Evolutionary conservation across 768 basidiomycete species (phyloP).

Genomic region (Sporobolomyces phaffii): DNA sequence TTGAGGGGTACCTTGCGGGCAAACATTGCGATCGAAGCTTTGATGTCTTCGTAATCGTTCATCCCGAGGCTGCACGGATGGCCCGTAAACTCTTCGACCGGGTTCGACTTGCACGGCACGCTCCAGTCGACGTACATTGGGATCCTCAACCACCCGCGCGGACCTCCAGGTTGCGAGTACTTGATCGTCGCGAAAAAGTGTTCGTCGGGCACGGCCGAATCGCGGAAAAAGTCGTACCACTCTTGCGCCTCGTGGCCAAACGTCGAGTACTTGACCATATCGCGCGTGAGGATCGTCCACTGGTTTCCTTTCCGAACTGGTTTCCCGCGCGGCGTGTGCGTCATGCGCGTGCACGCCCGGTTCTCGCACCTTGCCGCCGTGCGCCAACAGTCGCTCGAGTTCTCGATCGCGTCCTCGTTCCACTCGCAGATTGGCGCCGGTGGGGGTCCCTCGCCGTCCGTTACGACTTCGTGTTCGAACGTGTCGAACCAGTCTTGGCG

Average conservation of each 20-base stretch:
- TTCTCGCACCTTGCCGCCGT: not conserved
- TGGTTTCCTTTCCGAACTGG: slow-evolving; percentile 3
- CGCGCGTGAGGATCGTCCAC: slow-evolving; percentile 3
- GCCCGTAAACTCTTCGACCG: not conserved
- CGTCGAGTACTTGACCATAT: not conserved
- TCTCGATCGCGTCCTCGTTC: not conserved
- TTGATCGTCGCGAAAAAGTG: slow-evolving; percentile 12
- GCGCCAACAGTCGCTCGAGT: not conserved
- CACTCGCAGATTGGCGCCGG: not conserved
- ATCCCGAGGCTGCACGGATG: slow-evolving; percentile 10
- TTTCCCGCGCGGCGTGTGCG: not conserved
- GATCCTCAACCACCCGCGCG: slow-evolving; percentile 2
- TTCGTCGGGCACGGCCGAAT: slow-evolving; percentile 1
- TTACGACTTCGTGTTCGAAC: not conserved
- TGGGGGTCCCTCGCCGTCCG: not conserved
- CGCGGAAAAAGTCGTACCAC: slow-evolving; percentile 7
- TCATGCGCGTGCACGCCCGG: not conserved
- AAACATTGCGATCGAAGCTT: not conserved
- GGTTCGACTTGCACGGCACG: slow-evolving; percentile 2
- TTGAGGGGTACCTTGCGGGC: slow-evolving; percentile 2
- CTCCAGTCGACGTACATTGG: slow-evolving; percentile 11
- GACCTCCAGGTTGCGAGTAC: not conserved
- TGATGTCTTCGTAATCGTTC: not conserved
- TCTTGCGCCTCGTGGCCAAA: slow-evolving; percentile 6
- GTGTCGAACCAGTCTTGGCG: not conserved